These are phyloP conservation scores for Arctium minus DNA, from an alignment of 129 eudicot species.

Conservation along the genomic window DNA sequence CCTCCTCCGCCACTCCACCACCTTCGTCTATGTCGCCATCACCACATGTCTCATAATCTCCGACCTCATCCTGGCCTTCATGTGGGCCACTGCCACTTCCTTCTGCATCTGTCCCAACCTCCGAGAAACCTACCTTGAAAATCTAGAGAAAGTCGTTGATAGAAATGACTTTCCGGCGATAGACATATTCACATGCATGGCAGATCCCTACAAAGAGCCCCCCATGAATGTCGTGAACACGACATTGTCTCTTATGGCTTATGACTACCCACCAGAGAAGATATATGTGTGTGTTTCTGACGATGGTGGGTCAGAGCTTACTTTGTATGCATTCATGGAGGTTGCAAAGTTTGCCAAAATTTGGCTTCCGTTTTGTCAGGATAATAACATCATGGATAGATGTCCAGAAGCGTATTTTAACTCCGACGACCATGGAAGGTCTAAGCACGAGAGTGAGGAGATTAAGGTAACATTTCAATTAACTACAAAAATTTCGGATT, in stretches of 20 bases:
- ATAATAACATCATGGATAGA: constrained; percentile 44
- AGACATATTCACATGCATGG: constrained; percentile 67
- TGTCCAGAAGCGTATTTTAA: constrained; percentile 61
- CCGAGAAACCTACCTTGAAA: constrained; percentile 39
- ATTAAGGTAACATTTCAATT: constrained; percentile 42
- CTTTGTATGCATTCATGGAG: constrained; percentile 69
- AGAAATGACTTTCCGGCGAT: constrained; percentile 41
- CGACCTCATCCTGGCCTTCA: constrained; percentile 42
- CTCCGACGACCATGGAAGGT: not conserved
- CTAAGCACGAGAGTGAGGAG: constrained; percentile 21
- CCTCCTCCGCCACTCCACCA: constrained; percentile 30
- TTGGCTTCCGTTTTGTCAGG: constrained; percentile 77
- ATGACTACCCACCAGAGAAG: constrained; percentile 73
- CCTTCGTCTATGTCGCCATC: constrained; percentile 16
- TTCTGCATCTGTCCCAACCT: constrained; percentile 44
- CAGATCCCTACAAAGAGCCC: constrained; percentile 66
- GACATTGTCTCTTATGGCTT: constrained; percentile 62
- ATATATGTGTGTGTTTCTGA: constrained; percentile 73
- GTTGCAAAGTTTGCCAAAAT: constrained; percentile 63
- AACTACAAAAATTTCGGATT: too few species aligned
- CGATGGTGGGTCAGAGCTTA: constrained; percentile 73
- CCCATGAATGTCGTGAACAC: constrained; percentile 57
- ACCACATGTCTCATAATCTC: constrained; percentile 33
- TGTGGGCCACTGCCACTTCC: constrained; percentile 43
- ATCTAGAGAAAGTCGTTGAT: constrained; percentile 20